Evolutionary conservation across 495 filamentous ascomycete genomes (phyloP).

Genomic region (Penicillium parvum): DNA sequence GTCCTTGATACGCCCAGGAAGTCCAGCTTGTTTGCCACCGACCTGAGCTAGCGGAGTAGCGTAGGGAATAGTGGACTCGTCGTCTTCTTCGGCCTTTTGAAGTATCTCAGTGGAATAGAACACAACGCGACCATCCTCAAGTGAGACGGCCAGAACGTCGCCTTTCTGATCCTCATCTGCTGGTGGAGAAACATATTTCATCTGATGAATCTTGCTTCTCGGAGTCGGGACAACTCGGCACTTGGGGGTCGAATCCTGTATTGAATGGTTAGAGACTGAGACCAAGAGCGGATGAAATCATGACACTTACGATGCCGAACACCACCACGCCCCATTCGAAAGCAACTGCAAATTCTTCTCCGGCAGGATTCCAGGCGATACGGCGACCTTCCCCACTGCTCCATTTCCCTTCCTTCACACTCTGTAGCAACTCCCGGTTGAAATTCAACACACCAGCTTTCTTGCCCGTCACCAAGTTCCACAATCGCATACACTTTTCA

Average conservation of each 20-base stretch:
- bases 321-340: constrained; percentile 84
- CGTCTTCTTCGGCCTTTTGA: constrained; percentile 24
- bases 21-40: constrained; percentile 64
- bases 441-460: constrained; percentile 92
- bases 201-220: constrained; percentile 74
- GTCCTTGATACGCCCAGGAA: constrained; percentile 78
- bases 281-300: neutral
- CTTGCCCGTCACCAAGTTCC: constrained; percentile 95
- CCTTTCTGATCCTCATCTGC: constrained; percentile 37
- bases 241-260: constrained; percentile 69
- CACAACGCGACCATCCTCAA: constrained; percentile 83
- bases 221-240: constrained; percentile 64
- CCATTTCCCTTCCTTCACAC: constrained; percentile 70
- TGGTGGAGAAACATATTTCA: constrained; percentile 61
- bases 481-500: constrained; percentile 86
- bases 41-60: constrained; percentile 67
- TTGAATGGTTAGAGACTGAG: constrained; percentile 12
- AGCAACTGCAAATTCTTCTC: constrained; percentile 79
- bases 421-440: constrained; percentile 56
- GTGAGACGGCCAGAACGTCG: constrained; percentile 70
- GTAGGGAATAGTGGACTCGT: constrained; percentile 39
- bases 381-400: constrained; percentile 77
- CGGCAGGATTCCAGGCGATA: constrained; percentile 71
- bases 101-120: constrained; percentile 69
- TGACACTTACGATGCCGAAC: constrained; percentile 66